Evolutionary conservation across 192 early-diverging fungal species (phyloP), one percentile per base, ranked within the genome.

Genomic region (Backusella liffmaniae): DNA sequence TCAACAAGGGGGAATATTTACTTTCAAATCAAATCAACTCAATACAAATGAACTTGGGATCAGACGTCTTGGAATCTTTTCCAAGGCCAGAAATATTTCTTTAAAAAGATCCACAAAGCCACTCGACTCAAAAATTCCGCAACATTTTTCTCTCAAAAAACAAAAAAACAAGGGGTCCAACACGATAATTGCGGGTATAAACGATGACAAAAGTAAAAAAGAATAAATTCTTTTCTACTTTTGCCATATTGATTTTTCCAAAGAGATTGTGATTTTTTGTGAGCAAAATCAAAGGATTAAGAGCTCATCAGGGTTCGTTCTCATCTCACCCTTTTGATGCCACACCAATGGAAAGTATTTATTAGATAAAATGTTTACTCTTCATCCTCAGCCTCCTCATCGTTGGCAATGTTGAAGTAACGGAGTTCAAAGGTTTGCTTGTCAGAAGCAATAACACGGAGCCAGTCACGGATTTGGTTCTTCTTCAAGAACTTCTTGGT

Each of bases 401-500:
- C 86, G 74, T 88, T 87, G 77, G 86, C 90, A 81, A 96, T 94
- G 90, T 94, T 92, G 88, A 92, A 98, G 94, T 98, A 99, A 76
- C 91, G 89, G 86, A 99, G 92, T 88, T 96, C 91, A 88, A 97
- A 99, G 74, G 95, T 88, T 75, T 87, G 83, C 92, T 96, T 96
- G 90, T 86, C 83, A 75, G 89, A 84, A 79, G 95, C 88, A 84
- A 98, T 89, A 77, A 98, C 98, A 86, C 98, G 96, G 83, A 99
- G 88, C 92, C 93, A 98, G 89, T 99, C 98, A 84, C 96, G 93
- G 87, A 99, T 93, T 83, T 94, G 90, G 90, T 98, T 89, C 94
- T 99, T 97, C 94, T 99, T 99, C 86, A 99, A 88, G 93, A 96
- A 99, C 91, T 97, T 97, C 94, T 99, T 99, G 89, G 98, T 94